A percentile compares a stretch with the other conserved stretches of the same genome.
phyloP scores from a whole-genome alignment of 1,139 yeast genomes.

The Zygoascus sp. region DNA sequence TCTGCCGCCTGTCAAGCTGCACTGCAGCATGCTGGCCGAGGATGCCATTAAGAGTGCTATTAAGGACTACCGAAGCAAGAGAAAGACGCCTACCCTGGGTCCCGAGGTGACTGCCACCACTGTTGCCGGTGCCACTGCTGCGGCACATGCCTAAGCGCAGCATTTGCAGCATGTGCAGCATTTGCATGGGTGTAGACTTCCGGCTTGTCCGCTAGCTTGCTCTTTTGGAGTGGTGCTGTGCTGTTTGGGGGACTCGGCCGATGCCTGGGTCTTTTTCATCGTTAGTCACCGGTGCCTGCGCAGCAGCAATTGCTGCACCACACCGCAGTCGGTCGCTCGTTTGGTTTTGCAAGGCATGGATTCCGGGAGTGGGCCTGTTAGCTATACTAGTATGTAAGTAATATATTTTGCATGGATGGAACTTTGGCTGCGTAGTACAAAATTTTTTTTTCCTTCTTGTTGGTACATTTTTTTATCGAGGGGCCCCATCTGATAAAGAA shows the following conservation, averaged over 20 bases:
- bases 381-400: not conserved
- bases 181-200: too few relatives aligned
- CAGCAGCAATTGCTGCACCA: not conserved
- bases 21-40: slow-evolving; percentile 97
- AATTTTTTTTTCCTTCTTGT: too few relatives aligned
- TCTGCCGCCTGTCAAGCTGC: slow-evolving; percentile 94
- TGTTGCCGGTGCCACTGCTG: slow-evolving; percentile 10
- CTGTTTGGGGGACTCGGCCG: too few relatives aligned
- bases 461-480: not conserved
- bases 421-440: too few relatives aligned
- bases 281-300: not conserved
- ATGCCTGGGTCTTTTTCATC: too few relatives aligned
- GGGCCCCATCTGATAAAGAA: too few relatives aligned
- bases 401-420: not conserved
- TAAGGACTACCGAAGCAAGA: slow-evolving; percentile 84
- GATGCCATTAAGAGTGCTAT: slow-evolving; percentile 97
- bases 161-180: too few relatives aligned
- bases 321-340: not conserved
- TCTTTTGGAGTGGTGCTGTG: too few relatives aligned
- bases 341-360: not conserved
- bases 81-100: slow-evolving; percentile 34
- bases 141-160: slow-evolving; percentile 12
- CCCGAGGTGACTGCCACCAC: slow-evolving; percentile 29
- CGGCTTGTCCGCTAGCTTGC: too few relatives aligned
- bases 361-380: not conserved